Evolutionary conservation across 2,329 filamentous ascomycete species (phyloP), one percentile per base, ranked within the genome.

Genomic region (Paecilomyces variotii): DNA sequence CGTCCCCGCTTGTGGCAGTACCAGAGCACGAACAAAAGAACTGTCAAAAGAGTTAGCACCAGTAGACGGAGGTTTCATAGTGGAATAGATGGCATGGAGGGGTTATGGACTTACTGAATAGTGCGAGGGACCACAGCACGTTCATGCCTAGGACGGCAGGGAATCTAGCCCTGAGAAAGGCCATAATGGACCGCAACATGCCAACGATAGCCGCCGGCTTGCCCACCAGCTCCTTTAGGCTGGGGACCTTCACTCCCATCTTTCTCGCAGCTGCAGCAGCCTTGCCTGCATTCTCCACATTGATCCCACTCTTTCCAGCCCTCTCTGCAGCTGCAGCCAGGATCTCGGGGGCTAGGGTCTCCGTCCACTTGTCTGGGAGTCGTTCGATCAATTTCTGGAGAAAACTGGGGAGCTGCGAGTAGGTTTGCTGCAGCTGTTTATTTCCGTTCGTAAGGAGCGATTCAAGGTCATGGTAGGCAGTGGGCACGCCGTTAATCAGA

Each of bases 1-100:
- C 86, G 86, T 45, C 94, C 94, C 57, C 94, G 89, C 79, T 97
- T 97, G 76, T 97, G 88, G 77, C 92, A 97, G 77, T 97, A 99
- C 92, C 93, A 99, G 67, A 97, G 87, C 52, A 96, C 90, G 70
- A 96, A 94, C 58, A 99, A 83, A 14, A 97, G 82, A 57, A 97
- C 90, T 89, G 58, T n/a, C 51, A 4, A 14, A 39, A 12, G 34
- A 30, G 50, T 60, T 59, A 50, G 56, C 30, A 28, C 14, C 9
- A n/a, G n/a, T 55, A 39, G 56, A 34, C 24, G 50, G 28, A 34
- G 26, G 39, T 54, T 26, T 51, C 52, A 57, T 28, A n/a, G 39
- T 35, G 32, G 27, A 14, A 27, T 53, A 19, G 19, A 14, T 53
- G 57, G 11, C n/a, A 25, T 27, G 32, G 45, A n/a, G 52, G 35